A percentile compares a stretch with the other conserved stretches of the same genome.
phyloP scores from a whole-genome alignment of 2,329 filamentous ascomycete species.

The Tolypocladium ophioglossoides region DNA sequence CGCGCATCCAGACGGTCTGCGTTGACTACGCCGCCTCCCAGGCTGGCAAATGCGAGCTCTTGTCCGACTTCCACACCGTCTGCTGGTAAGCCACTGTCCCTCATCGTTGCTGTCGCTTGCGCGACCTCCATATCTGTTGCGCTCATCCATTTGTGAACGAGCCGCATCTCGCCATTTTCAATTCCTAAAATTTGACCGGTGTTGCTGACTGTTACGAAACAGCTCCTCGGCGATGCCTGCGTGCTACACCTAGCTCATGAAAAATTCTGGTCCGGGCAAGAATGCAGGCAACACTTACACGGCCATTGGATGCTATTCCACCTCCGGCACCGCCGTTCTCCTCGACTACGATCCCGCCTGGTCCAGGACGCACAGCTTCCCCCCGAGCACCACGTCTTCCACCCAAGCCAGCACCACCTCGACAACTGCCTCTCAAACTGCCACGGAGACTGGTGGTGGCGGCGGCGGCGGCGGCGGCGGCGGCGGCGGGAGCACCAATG shows the following conservation, averaged over 20 bases:
- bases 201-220: neutral
- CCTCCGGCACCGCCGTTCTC: constrained; percentile 13
- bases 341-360: constrained; percentile 18
- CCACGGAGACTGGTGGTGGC: constrained; percentile 3
- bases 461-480: constrained; percentile 14
- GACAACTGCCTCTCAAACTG: constrained; percentile 2
- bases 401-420: neutral
- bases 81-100: constrained; percentile 20
- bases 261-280: constrained; percentile 8
- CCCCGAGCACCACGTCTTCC: neutral
- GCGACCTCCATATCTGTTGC: neutral
- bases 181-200: too few relatives aligned
- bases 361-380: constrained; percentile 10
- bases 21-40: constrained; percentile 17
- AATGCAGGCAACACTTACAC: constrained; percentile 9
- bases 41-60: constrained; percentile 13
- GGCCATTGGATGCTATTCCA: constrained; percentile 16
- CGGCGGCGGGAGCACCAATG: constrained; percentile 16
- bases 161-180: neutral
- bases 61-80: constrained; percentile 20
- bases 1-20: constrained; percentile 20
- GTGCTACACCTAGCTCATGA: constrained; percentile 20
- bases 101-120: neutral
- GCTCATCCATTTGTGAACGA: neutral
- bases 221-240: constrained; percentile 3